Base-by-base conservation (phyloP, 108 stramenopile species). In the Cyclotella distinguenda region DNA sequence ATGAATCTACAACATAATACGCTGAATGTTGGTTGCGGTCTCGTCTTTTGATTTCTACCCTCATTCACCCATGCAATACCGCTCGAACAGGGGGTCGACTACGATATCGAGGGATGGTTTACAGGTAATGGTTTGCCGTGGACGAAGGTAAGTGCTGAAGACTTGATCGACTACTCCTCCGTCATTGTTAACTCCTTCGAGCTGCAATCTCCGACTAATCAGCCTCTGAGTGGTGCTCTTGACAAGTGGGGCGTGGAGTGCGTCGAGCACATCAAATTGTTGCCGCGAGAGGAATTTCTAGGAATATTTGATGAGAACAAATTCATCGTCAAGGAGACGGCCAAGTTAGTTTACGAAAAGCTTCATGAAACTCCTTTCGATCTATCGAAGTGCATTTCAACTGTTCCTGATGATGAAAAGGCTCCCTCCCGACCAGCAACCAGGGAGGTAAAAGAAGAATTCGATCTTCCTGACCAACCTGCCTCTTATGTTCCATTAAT, bases 231-330 rank as follows among this genome's bases (percentile, higher is more conserved):
- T 8, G 54, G 21, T 6, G 33, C 59, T 6, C 22, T 68, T 11
- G 67, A 60, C 26, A 49, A 68, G 19, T 68, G 65, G 65, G 65
- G 65, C 16, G 59, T 68, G 8, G 2, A 22, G 1, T 60, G 67
- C 46, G 67, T 68, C 15, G 67, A 68, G 36, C 67, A 68, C 30
- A 46, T 60, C 44, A 68, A 60, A 18, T 26, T 68, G 48, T 59
- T 68, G 4, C 31, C 52, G 45, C 49, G 53, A 0, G 51, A 65
- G 3, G 51, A 42, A 12, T 65, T 65, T 39, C 42, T 65, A 39
- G 21, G 18, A 27, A 65, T 65, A 9, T 65, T 52, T 13, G 64
- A 65, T 10, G 15, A 26, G 16, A 51, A 65, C 18, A 65, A 65
- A 39, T 52, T 65, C 28, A 16, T 65, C 8, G 27, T 53, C 12